A percentile compares a stretch with the other conserved stretches of the same genome.
Conservation (phyloP, 2,329 filamentous ascomycete species). For the Aspergillus sp. region DNA sequence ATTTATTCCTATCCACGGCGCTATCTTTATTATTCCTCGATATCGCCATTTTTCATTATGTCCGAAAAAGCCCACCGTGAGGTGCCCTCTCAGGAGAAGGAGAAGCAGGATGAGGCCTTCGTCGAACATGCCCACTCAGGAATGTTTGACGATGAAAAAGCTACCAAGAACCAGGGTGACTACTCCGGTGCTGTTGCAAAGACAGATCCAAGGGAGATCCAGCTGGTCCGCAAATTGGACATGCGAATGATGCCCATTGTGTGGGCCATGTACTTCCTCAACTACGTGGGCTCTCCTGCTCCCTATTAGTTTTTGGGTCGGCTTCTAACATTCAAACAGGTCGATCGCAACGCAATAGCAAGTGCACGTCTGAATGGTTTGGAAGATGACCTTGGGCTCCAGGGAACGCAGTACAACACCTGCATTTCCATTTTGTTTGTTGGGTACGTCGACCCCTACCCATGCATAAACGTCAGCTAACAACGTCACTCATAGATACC, state of each 20-base stretch:
- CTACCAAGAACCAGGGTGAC: background rate
- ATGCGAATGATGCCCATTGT: conserved; percentile 3
- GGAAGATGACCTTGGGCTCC: conserved; percentile 23
- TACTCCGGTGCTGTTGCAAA: conserved; percentile 1
- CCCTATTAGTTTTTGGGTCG: background rate
- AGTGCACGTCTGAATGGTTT: conserved; percentile 26
- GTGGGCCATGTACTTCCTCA: conserved; percentile 6
- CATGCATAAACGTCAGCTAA: no score
- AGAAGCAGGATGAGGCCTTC: background rate
- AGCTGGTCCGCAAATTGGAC: conserved; percentile 1
- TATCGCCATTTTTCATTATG: background rate
- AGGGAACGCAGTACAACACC: conserved; percentile 26
- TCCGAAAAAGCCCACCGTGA: background rate
- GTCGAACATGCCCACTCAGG: background rate
- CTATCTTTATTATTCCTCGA: no score
- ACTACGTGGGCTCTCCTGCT: background rate
- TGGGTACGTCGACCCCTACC: no score
- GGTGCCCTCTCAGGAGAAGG: background rate
- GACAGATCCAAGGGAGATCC: background rate
- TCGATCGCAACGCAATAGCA: conserved; percentile 27
- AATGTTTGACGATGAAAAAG: background rate
- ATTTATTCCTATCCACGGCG: background rate
- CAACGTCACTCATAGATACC: conserved; percentile 14
- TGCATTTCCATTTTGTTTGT: no score
- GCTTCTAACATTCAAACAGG: background rate